These are phyloP conservation scores for Tricladium varicosporioides DNA, from an alignment of 2,329 filamentous ascomycete species.

Conservation along the genomic window DNA sequence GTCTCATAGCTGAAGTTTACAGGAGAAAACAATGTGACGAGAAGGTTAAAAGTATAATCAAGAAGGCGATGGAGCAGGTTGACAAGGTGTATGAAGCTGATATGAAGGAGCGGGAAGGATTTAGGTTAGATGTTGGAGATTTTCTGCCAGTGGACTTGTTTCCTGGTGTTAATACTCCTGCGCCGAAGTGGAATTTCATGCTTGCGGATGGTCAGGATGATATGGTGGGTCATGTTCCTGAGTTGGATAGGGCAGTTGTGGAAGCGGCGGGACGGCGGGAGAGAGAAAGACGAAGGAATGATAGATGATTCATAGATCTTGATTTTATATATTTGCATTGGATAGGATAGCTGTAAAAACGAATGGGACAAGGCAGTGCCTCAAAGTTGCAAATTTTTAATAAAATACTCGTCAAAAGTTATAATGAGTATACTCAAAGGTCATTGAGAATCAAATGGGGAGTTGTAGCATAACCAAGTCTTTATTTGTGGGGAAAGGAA, in stretches of 20 bases:
- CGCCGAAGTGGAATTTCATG: slow-evolving; percentile 30
- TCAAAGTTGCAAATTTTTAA: too few relatives aligned
- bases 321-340: too few relatives aligned
- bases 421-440: too few relatives aligned
- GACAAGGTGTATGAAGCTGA: slow-evolving; percentile 75
- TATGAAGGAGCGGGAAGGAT: slow-evolving; percentile 68
- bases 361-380: too few relatives aligned
- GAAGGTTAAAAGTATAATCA: slow-evolving; percentile 70
- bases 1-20: slow-evolving; percentile 79
- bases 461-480: too few relatives aligned
- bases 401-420: too few relatives aligned
- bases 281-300: slow-evolving; percentile 22
- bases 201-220: slow-evolving; percentile 16
- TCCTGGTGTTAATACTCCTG: slow-evolving; percentile 64
- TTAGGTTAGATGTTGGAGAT: slow-evolving; percentile 79
- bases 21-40: slow-evolving; percentile 71
- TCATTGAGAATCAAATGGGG: too few relatives aligned
- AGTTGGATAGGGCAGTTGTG: slow-evolving; percentile 24
- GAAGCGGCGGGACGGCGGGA: slow-evolving; percentile 29
- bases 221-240: slow-evolving; percentile 20
- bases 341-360: too few relatives aligned
- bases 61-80: slow-evolving; percentile 74
- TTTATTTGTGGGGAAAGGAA: too few relatives aligned
- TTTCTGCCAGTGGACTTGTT: slow-evolving; percentile 86
- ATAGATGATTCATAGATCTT: slow-evolving; percentile 8